Conservation (phyloP, 805 yeast genomes). For the Priceomyces medius region DNA sequence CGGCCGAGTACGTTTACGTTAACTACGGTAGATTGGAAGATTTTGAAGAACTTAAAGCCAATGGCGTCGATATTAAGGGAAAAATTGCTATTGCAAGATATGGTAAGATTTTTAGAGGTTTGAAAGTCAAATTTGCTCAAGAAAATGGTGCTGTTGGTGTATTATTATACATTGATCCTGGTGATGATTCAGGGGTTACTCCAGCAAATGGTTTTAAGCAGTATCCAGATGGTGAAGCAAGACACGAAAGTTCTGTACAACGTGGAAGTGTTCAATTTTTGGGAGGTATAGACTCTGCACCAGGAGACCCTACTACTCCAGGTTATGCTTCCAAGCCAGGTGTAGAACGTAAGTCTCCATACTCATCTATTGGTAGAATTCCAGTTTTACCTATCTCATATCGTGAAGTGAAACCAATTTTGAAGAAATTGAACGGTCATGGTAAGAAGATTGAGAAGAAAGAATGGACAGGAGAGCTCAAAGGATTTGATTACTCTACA, state of each 20-base stretch:
- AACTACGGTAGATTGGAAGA: conserved; percentile 62
- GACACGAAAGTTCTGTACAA: conserved; percentile 60
- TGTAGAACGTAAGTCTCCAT: conserved; percentile 34
- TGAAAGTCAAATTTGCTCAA: conserved; percentile 63
- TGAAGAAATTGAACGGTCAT: conserved; percentile 38
- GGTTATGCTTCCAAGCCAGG: conserved; percentile 59
- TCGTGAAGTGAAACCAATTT: conserved; percentile 44
- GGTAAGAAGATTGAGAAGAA: conserved; percentile 29
- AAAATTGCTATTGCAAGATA: conserved; percentile 60
- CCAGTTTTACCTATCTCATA: conserved; percentile 46
- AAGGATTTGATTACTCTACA: conserved; percentile 37
- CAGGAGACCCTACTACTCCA: conserved; percentile 81
- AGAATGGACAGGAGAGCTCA: conserved; percentile 40
- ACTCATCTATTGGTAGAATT: conserved; percentile 34
- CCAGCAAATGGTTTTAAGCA: conserved; percentile 52
- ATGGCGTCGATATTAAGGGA: conserved; percentile 47
- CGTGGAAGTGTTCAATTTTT: conserved; percentile 60
- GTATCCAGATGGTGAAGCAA: conserved; percentile 66
- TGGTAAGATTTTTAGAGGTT: conserved; percentile 51
- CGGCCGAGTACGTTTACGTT: conserved; percentile 54
- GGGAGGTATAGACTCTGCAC: conserved; percentile 48
- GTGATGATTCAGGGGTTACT: conserved; percentile 59
- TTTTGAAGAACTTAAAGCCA: conserved; percentile 40
- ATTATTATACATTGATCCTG: conserved; percentile 55
- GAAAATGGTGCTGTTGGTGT: conserved; percentile 62